phyloP scores from a whole-genome alignment of 305 asterid species.

The Euphrasia arctica region DNA sequence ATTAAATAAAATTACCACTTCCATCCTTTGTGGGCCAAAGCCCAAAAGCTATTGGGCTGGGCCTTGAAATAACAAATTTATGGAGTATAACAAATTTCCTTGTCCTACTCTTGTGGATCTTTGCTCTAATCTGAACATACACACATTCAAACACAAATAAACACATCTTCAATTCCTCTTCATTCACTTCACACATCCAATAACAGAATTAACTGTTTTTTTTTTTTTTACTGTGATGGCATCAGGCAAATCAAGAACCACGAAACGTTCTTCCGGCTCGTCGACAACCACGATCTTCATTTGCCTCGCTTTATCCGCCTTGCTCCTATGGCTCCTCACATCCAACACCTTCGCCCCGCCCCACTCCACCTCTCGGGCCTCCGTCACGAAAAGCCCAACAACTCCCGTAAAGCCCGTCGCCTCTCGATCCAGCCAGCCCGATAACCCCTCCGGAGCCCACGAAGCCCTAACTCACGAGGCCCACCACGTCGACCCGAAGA shows the following conservation, averaged over 20 bases:
- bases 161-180: slow-evolving; percentile 18
- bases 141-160: slow-evolving; percentile 17
- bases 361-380: slow-evolving; percentile 27
- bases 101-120: slow-evolving; percentile 79
- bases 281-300: slow-evolving; percentile 48
- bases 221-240: slow-evolving; percentile 40
- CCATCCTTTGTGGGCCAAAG: no score
- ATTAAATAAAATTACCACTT: no score
- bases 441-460: slow-evolving; percentile 17
- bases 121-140: slow-evolving; percentile 24
- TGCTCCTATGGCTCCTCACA: slow-evolving; percentile 59
- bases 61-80: not conserved
- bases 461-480: slow-evolving; percentile 12
- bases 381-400: slow-evolving; percentile 12
- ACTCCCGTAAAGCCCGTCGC: slow-evolving; percentile 24
- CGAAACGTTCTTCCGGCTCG: slow-evolving; percentile 49
- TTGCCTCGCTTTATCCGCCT: slow-evolving; percentile 49
- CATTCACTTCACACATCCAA: slow-evolving; percentile 17
- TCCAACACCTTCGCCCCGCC: slow-evolving; percentile 45
- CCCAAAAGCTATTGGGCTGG: no score
- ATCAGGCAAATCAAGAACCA: slow-evolving; percentile 43
- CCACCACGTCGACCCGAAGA: slow-evolving; percentile 39
- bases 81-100: slow-evolving; percentile 34
- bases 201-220: slow-evolving; percentile 22
- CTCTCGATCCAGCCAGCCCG: slow-evolving; percentile 17